Evolutionary conservation across 2,329 filamentous ascomycete species (phyloP).

Genomic region (Monilinia vaccinii-corymbosi): DNA sequence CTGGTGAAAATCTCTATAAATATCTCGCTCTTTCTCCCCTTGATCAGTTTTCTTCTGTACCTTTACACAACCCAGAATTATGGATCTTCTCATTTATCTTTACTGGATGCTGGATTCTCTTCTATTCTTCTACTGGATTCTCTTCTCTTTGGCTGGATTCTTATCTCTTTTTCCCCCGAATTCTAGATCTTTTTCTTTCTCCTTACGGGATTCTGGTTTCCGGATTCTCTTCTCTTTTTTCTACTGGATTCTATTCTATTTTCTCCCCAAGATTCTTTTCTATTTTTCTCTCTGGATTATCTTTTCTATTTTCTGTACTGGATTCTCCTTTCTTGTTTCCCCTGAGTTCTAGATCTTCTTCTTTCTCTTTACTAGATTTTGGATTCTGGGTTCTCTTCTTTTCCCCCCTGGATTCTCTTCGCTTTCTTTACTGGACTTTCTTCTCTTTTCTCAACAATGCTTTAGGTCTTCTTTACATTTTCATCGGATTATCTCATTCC

Average conservation of each 20-base stretch:
- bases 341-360: too few relatives aligned
- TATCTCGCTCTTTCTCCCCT: too few relatives aligned
- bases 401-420: background rate
- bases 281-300: background rate
- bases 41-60: too few relatives aligned
- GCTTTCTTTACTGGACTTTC: background rate
- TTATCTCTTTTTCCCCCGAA: background rate
- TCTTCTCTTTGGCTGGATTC: background rate
- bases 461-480: too few relatives aligned
- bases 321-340: background rate
- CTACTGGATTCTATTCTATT: background rate
- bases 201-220: background rate
- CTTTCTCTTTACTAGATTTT: background rate
- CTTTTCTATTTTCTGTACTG: background rate
- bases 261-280: background rate
- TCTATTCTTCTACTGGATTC: background rate
- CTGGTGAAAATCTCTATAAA: too few relatives aligned
- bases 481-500: too few relatives aligned
- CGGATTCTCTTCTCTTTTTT: background rate
- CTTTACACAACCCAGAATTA: background rate
- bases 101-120: background rate
- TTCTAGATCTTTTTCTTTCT: too few relatives aligned
- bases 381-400: background rate
- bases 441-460: too few relatives aligned
- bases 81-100: background rate